Evolutionary conservation across 2,329 filamentous ascomycete species (phyloP), one percentile per base, ranked within the genome.

Genomic region (Thielaviopsis musarum): DNA sequence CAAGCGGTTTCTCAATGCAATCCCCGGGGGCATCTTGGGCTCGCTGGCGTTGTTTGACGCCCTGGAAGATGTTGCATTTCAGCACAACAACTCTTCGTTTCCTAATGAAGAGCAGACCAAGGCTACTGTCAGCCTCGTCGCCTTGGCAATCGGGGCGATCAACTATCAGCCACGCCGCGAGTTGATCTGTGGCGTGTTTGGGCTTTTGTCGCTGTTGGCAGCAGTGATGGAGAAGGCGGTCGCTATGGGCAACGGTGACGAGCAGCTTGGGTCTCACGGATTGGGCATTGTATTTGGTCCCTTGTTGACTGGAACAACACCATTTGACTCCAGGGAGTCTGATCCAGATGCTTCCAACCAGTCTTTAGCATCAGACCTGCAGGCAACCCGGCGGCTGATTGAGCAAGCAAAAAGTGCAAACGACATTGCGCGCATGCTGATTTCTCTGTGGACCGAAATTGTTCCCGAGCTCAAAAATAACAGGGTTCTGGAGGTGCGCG

Each of bases 281-380:
- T 12, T 86, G 84, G 79, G 82, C 0, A 80, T 84, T 56, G 72
- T 85, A 1, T 85, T 87, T 66, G 83, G 82, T 0, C 83, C 83
- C 1, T 71, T 87, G 0, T 70, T 87, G 5, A 67, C 85, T 2
- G 80, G 82, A 1, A 59, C 49, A 19, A 51, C 56, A 24, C 57
- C 49, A 17, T 54, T 52, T 49, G 30, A n/a, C 15, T 15, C 34
- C 21, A 34, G 6, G 34, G 54, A 45, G 13, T 28, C 55, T 49
- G 41, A 34, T 30, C 26, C 55, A 12, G 55, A n/a, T 5, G 17
- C 15, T n/a, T 45, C 22, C 26, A 51, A n/a, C 26, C 41, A 48
- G 45, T 26, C 41, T 19, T 21, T 30, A 17, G 13, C 24, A 17
- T 24, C 48, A 26, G 55, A 56, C 17, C n/a, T 57, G 13, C 57